Base-by-base conservation (phyloP, 805 yeast genomes). In the Grigorovia humatica region DNA sequence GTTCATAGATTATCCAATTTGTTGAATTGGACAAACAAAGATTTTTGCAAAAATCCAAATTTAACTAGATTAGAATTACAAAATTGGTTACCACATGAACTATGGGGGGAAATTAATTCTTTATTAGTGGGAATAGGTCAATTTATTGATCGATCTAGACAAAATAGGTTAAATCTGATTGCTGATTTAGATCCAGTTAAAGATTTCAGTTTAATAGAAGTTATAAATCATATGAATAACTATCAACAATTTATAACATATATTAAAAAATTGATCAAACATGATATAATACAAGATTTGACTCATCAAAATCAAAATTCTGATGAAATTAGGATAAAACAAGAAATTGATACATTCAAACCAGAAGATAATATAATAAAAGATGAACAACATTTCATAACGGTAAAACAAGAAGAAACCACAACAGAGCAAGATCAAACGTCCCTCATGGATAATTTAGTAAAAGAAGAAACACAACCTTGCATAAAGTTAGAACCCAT, bases 41-140 rank as follows among this genome's bases (percentile, higher is more conserved):
- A 65, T 32, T 61, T 62, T 44, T 64, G 75, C 40, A 71, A 76
- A 44, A 83, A 80, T 13, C 96, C 97, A 0, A 96, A 90, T 56
- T 74, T 74, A 32, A 86, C 96, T 0, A 68, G 98, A 20, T 60
- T 71, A 30, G 81, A 75, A 44, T 68, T 90, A 43, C 85, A 90
- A 62, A 65, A 70, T 23, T 86, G 95, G 93, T 68, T 90, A 11
- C 90, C 95, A 0, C 67, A 62, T 46, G 80, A 80, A 38, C 74
- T 79, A 46, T 90, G 98, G 98, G 72, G 74, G 11, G 95, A 87
- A 52, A 81, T 91, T 43, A 90, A 90, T 64, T 95, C 95, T 1
- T 66, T 85, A 9, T 67, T 91, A 7, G 98, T 90, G 9, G 97
- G 98, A 4, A 90, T 89, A 72, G 98, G 98, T 12, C 98, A 90